Evolutionary conservation across 768 basidiomycete species (phyloP), one percentile per base, ranked within the genome.

Genomic region (Multifurca ochricompacta): DNA sequence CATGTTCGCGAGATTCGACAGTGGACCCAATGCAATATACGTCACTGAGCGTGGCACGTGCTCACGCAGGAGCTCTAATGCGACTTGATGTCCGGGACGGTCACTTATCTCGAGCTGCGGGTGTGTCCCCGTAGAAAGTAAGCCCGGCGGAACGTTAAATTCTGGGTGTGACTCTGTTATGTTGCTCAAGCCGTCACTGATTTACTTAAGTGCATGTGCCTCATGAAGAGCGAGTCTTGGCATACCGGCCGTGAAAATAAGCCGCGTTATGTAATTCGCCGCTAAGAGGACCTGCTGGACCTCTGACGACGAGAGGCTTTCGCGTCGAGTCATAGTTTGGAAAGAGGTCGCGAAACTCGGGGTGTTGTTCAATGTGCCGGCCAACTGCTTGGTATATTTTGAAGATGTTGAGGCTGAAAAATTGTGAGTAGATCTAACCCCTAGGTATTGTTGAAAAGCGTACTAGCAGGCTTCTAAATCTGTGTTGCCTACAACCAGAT

Each of bases 211-310:
- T 40, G 44, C 32, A 48, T 21, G 40, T 11, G 14, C 14, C 14
- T 28, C 21, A 49, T 56, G 34, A 31, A 13, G 14, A 25, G 13
- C 3, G 28, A 28, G 42, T 13, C 28, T 39, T 11, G 10, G 67
- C 73, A 36, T 58, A 81, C 88, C 76, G 79, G 62, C 89, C 89
- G 62, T 91, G 89, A 63, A 96, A 95, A 66, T 90, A 91, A 59
- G 83, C 76, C 13, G 92, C 93, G 48, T 77, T 83, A 63, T 88
- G 84, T 6, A 78, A 65, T 19, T 80, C 79, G 3, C 91, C 91
- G 46, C 78, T 73, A 2, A 92, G 74, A 9, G 92, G 92, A 1
- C 75, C 75, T 10, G 71, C 69, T 31, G 79, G 74, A 1, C 91
- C 93, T 35, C 74, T 67, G 2, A 76, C 80, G 37, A 95, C 72